Evolutionary conservation across 768 basidiomycete species (phyloP), one percentile per base, ranked within the genome.

Genomic region (Boletus insuetus): DNA sequence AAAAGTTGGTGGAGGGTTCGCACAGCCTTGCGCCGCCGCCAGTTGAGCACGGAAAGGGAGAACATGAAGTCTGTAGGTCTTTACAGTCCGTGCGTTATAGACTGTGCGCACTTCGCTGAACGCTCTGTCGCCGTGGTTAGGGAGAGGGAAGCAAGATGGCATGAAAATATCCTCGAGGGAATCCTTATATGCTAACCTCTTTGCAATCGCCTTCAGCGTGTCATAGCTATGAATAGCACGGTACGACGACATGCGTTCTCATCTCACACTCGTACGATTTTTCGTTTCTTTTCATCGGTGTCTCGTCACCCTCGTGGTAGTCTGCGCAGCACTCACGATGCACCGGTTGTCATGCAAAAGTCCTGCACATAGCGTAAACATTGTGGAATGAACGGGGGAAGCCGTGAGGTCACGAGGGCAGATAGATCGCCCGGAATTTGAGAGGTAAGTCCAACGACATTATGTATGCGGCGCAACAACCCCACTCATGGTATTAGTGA

Each of bases 211-310:
- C 3, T 13, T 48, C 40, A 20, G 44, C 26, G 24, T n/a, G 29
- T 9, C 20, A 26, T 38, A 14, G 24, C 22, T 53, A 63, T 53
- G 48, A 64, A 60, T 60, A 60, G 42, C 35, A 22, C 22, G 40
- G 40, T 11, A 40, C 49, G 24, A 26, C 32, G 2, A 13, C 34
- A 35, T 14, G 40, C 32, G 17, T 45, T 43, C 26, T 51, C 22
- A 42, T 58, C 53, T 43, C 55, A 51, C 24, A 49, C 13, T 47
- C 52, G 45, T 48, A 49, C 44, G 31, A 46, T 43, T 51, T 34
- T 20, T 40, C 22, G 22, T 35, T 37, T 41, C 37, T 38, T 57
- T 53, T 49, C 49, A 55, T 58, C 53, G 51, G 46, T 51, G 16
- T n/a, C n/a, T n/a, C n/a, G n/a, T n/a, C n/a, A n/a, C n/a, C 43